Evolutionary conservation across 164 flowering plant species (phyloP).

Genomic region (Hamamelis virginiana): DNA sequence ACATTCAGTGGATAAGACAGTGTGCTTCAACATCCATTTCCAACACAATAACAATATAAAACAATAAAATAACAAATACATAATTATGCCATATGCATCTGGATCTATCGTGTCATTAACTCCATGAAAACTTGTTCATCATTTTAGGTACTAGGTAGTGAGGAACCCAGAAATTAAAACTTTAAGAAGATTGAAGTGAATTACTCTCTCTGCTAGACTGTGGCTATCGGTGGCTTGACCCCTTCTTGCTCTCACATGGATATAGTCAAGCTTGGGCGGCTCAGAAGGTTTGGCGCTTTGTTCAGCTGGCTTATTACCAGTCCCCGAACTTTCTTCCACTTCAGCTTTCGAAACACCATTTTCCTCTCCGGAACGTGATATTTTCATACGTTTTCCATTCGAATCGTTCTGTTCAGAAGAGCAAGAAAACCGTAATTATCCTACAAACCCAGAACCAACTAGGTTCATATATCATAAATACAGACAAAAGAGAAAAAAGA

Average conservation of each 20-base stretch:
- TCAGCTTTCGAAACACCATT: slow-evolving; percentile 56
- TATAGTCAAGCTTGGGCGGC: slow-evolving; percentile 78
- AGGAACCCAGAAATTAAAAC: not conserved
- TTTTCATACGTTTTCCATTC: slow-evolving; percentile 50
- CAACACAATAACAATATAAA: not conserved
- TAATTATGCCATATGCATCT: not conserved
- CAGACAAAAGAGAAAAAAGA: too few relatives aligned
- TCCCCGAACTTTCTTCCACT: slow-evolving; percentile 52
- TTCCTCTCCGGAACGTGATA: slow-evolving; percentile 40
- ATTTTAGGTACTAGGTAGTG: not conserved
- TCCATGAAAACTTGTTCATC: not conserved
- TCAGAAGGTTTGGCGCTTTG: slow-evolving; percentile 49
- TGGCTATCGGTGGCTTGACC: slow-evolving; percentile 99
- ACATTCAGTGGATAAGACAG: not conserved
- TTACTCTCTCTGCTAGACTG: slow-evolving; percentile 96
- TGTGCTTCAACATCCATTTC: not conserved
- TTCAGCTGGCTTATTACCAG: slow-evolving; percentile 41
- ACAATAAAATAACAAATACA: not conserved
- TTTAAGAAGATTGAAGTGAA: not conserved
- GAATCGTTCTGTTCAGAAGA: slow-evolving; percentile 39
- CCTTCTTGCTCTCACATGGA: slow-evolving; percentile 95
- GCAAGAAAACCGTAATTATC: not conserved
- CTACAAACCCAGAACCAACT: not conserved
- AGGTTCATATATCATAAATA: too few relatives aligned
- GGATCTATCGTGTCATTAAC: not conserved